Percentiles rank a stretch among this genome's conserved stretches.
phyloP scores from a whole-genome alignment of 73 alveolate species.

The Breviolum minutum region DNA sequence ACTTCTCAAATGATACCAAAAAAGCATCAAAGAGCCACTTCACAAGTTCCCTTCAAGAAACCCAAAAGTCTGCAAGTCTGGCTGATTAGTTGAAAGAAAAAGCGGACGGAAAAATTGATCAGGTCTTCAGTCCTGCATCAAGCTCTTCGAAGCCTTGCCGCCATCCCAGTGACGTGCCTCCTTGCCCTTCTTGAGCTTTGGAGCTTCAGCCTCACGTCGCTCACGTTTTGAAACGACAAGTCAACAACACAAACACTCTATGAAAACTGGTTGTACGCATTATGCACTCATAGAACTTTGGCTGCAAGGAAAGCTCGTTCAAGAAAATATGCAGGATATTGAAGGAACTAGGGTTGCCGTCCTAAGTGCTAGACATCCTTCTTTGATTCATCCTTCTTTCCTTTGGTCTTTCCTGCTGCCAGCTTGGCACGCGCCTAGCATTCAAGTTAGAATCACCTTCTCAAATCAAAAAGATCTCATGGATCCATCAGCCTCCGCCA shows the following conservation, averaged over 20 bases:
- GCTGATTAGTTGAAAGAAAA: background rate
- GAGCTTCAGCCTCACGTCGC: background rate
- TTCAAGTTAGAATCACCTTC: background rate
- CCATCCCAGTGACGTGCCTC: conserved; percentile 92
- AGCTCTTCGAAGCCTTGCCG: conserved; percentile 74
- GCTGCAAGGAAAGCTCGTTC: background rate
- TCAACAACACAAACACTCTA: too few species aligned
- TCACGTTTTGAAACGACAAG: too few species aligned
- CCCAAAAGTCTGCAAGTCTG: background rate
- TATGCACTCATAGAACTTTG: background rate
- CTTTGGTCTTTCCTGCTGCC: background rate
- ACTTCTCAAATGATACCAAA: too few species aligned
- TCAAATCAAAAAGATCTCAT: background rate
- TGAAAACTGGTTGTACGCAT: background rate
- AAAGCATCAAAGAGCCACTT: background rate
- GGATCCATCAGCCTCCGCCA: background rate
- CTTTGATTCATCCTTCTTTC: background rate
- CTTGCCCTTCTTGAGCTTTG: conserved; percentile 84
- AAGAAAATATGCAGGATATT: too few species aligned
- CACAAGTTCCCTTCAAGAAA: background rate
- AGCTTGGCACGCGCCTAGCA: conserved; percentile 53
- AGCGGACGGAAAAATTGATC: too few species aligned
- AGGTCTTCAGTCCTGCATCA: conserved; percentile 43
- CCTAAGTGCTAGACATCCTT: background rate
- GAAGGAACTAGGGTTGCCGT: background rate